A percentile compares a stretch with the other conserved stretches of the same genome.
These are phyloP conservation scores for Testicularia cyperi DNA, from an alignment of 1,284 basidiomycete genomes.

Conservation along the genomic window DNA sequence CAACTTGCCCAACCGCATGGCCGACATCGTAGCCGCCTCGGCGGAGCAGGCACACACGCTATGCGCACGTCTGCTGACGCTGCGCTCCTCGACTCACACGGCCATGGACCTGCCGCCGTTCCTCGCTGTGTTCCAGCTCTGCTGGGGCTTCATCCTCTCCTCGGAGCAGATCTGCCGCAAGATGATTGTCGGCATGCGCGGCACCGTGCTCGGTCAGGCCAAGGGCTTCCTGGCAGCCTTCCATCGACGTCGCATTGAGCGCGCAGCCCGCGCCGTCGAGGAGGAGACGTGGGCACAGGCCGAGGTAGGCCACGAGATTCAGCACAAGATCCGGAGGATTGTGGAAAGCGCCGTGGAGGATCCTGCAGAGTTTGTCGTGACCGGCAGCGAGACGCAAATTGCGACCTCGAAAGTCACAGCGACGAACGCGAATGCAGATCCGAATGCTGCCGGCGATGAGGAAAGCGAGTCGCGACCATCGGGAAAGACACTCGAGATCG, in stretches of 20 bases:
- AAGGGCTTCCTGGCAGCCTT: constrained; percentile 83
- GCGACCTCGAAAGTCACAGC: not conserved
- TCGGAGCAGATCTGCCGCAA: constrained; percentile 80
- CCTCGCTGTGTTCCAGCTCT: constrained; percentile 76
- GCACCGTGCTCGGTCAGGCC: constrained; percentile 65
- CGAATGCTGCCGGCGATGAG: not conserved
- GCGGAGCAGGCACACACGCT: constrained; percentile 82
- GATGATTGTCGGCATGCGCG: constrained; percentile 85
- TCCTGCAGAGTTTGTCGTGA: constrained; percentile 65
- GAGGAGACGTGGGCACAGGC: constrained; percentile 84
- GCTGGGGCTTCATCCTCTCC: constrained; percentile 83
- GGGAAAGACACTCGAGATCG: constrained; percentile 75
- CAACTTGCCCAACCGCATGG: constrained; percentile 63
- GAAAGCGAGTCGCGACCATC: constrained; percentile 1
- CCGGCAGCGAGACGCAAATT: constrained; percentile 6
- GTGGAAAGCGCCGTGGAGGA: constrained; percentile 81
- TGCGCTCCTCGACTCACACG: constrained; percentile 70
- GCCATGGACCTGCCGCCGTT: constrained; percentile 74
- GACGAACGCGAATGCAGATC: not conserved
- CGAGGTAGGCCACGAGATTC: constrained; percentile 71
- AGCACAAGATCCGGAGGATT: constrained; percentile 73
- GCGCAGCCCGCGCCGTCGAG: constrained; percentile 84
- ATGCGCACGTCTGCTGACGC: constrained; percentile 74
- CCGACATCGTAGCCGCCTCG: constrained; percentile 75
- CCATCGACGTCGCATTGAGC: constrained; percentile 78